Base-by-base conservation (phyloP, 2,329 filamentous ascomycete genomes). In the Alternaria infectoria region DNA sequence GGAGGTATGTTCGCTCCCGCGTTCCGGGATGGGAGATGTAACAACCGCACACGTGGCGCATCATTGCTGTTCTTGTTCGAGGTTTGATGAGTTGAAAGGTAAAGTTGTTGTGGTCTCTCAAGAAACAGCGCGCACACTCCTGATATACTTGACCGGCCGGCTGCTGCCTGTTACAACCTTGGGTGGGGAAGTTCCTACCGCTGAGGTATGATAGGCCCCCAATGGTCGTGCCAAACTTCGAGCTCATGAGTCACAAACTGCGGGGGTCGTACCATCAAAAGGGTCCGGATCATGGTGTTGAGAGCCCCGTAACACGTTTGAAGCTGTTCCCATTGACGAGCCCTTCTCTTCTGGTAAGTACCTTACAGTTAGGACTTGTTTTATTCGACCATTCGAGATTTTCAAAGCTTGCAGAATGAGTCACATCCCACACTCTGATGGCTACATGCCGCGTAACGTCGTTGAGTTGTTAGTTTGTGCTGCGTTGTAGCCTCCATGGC, bases 31-130 rank as follows among this genome's bases (percentile, higher is more conserved):
- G 30, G 19, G n/a, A 59, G 11, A 47, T 21, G 12, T 62, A 62
- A 43, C 59, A 62, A 12, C 59, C 59, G 10, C 59, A 62, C 19
- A 12, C 46, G 51, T 46, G 44, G 6, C 19, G 15, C 36, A 40
- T 40, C 36, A 5, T 40, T 40, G 15, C 5, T 40, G 36, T 40
- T 40, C 36, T 17, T 40, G 36, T 40, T 40, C 8, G 2, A 3
- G 36, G 36, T 0, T 40, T 17, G 46, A 17, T 9, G 6, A 8
- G 6, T 3, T 10, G 12, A 28, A 3, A 32, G 49, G 5, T 1
- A 36, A 32, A 13, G 3, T 51, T 51, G 28, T n/a, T 13, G 15
- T 13, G 11, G 19, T 51, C 13, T 51, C 1, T 51, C 21, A n/a
- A 19, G 28, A 23, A 51, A 51, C 49, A 19, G 12, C 19, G 28